Conservation (phyloP, 306 rosid species). For the Cucurbita ficifolia region DNA sequence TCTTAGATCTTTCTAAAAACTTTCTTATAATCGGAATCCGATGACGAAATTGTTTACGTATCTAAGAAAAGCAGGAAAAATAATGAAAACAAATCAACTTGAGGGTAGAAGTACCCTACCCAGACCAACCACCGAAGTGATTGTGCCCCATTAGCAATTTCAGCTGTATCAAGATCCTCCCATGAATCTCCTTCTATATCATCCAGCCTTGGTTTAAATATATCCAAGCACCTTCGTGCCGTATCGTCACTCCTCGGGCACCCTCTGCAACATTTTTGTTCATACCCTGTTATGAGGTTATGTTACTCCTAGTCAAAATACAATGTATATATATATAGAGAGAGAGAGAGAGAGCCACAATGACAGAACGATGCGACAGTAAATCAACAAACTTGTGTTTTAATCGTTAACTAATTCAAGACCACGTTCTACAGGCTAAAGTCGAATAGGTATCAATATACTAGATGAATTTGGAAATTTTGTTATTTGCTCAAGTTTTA, state of each 20-base stretch:
- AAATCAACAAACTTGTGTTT: neutral
- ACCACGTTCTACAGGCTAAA: neutral
- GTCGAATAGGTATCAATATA: neutral
- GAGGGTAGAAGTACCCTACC: constrained; percentile 56
- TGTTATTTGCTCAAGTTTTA: neutral
- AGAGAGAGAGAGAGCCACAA: neutral
- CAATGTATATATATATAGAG: neutral
- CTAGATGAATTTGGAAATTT: neutral
- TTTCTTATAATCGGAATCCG: neutral
- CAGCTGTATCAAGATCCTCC: constrained; percentile 74
- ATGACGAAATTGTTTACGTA: neutral
- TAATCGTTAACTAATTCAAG: neutral
- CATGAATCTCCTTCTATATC: constrained; percentile 70
- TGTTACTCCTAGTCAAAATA: constrained; percentile 31
- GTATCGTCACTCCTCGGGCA: constrained; percentile 63
- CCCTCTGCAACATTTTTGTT: constrained; percentile 80
- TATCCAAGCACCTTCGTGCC: constrained; percentile 60
- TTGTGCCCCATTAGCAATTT: constrained; percentile 48
- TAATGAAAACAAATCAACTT: neutral
- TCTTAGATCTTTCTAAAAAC: neutral
- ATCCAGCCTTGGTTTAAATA: constrained; percentile 67
- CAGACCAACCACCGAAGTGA: constrained; percentile 84
- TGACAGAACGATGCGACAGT: neutral
- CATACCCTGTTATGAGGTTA: constrained; percentile 51
- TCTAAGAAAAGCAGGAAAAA: constrained; percentile 1